Conservation (phyloP, 2,329 filamentous ascomycete genomes). For the Beauveria brongniartii region DNA sequence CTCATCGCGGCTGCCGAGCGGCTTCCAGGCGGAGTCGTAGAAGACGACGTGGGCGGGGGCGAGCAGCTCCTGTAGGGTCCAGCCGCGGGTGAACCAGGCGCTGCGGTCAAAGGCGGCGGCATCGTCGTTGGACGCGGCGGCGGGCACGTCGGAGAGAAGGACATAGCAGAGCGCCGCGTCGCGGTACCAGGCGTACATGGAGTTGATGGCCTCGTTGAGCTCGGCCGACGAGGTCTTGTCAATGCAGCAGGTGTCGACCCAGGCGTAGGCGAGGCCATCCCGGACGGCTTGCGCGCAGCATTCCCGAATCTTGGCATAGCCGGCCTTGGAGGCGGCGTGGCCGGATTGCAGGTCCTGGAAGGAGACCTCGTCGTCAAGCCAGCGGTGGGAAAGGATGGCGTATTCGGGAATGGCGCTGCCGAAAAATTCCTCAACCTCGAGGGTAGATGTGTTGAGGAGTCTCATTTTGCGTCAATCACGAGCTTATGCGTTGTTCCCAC, state of each 20-base stretch:
- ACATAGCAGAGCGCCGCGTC: slow-evolving; percentile 19
- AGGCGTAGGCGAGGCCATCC: slow-evolving; percentile 16
- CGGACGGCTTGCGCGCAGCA: slow-evolving; percentile 14
- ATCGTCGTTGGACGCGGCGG: background rate
- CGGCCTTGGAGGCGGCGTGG: slow-evolving; percentile 5
- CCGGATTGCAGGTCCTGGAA: slow-evolving; percentile 19
- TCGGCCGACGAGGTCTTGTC: slow-evolving; percentile 7
- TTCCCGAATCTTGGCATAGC: slow-evolving; percentile 19
- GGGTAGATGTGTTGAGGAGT: background rate
- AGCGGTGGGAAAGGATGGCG: slow-evolving; percentile 29
- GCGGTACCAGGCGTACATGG: slow-evolving; percentile 20
- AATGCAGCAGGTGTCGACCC: slow-evolving; percentile 24
- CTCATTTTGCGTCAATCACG: background rate
- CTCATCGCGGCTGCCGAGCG: slow-evolving; percentile 19
- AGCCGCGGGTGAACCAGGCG: slow-evolving; percentile 35
- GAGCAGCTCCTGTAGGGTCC: slow-evolving; percentile 61
- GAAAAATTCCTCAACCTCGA: background rate
- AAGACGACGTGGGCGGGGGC: slow-evolving; percentile 28
- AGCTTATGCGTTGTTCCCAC: background rate
- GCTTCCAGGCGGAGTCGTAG: slow-evolving; percentile 21
- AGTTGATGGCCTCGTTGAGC: slow-evolving; percentile 6
- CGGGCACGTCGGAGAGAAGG: slow-evolving; percentile 16
- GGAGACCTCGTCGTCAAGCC: slow-evolving; percentile 23
- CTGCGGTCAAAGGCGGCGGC: slow-evolving; percentile 9
- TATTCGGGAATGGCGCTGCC: slow-evolving; percentile 17